Evolutionary conservation across 352 stramenopile species (phyloP), one percentile per base, ranked within the genome.

Genomic region (Blastocystis sp.): DNA sequence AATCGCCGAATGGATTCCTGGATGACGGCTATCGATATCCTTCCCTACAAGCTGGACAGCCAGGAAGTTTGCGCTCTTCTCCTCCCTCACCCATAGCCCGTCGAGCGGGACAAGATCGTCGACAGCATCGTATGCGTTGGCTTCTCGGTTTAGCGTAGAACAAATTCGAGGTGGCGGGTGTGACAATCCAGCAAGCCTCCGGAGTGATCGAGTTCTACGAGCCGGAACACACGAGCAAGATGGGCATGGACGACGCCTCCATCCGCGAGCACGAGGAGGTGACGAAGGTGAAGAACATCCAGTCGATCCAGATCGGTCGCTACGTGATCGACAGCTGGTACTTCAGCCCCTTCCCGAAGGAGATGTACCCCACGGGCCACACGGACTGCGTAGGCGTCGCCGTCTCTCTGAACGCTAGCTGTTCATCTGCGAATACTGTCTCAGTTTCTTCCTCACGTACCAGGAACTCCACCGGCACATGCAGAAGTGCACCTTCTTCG

Each of bases 201-300:
- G 68, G 68, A 38, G 78, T 88, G 11, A 88, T 88, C 38, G 68
- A 88, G 45, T 88, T 97, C 82, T 88, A 92, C 7, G 94, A 95
- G 38, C 92, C 95, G 80, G 94, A 97, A 87, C 94, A 98, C 76
- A 96, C 98, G 89, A 96, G 98, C 90, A 96, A 99, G 89, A 95
- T 98, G 93, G 96, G 96, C 48, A 95, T 99, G 91, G 96, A 99
- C 91, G 96, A 97, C 76, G 95, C 94, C 17, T 96, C 94, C 52
- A 93, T 99, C 65, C 93, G 95, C 84, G 96, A 99, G 89, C 96
- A 99, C 91, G 96, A 99, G 89, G 95, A 98, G 89, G 95, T 98
- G 14, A 98, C 95, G 42, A 98, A 98, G 92, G 93, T 97, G 69
- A 97, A 97, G 91, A 98, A 98, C 92, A 95, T 98, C 52, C 93